Conservation (phyloP, 2,329 filamentous ascomycete genomes). For the Aureobasidium sp. region DNA sequence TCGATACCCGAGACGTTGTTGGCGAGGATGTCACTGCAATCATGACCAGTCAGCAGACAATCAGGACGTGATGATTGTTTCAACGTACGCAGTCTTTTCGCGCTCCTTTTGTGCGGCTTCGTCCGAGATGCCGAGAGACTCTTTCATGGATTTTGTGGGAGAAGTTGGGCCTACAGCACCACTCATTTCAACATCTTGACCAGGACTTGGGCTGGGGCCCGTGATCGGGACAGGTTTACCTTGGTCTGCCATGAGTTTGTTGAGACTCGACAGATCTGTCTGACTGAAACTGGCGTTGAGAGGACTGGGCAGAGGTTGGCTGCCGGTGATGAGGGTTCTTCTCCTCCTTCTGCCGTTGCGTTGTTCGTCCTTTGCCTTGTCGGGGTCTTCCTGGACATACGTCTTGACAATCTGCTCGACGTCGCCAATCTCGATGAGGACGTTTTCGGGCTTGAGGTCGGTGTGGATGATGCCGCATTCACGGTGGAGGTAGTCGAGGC, state of each 20-base stretch:
- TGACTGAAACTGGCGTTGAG: slow-evolving; percentile 87
- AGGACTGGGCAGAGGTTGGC: slow-evolving; percentile 89
- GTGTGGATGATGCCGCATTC: slow-evolving; percentile 99
- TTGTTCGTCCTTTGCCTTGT: slow-evolving; percentile 74
- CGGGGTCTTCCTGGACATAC: slow-evolving; percentile 74
- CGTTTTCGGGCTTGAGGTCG: slow-evolving; percentile 94
- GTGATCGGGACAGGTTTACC: slow-evolving; percentile 50
- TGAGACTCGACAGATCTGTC: slow-evolving; percentile 68
- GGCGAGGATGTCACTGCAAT: slow-evolving; percentile 63
- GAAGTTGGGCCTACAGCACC: slow-evolving; percentile 47
- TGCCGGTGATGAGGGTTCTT: slow-evolving; percentile 92
- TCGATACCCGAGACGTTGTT: slow-evolving; percentile 93
- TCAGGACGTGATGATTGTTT: neutral
- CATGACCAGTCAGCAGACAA: slow-evolving; percentile 22
- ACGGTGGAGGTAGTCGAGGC: slow-evolving; percentile 90
- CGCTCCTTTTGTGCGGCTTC: slow-evolving; percentile 64
- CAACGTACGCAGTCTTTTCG: slow-evolving; percentile 85
- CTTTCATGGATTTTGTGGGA: slow-evolving; percentile 51
- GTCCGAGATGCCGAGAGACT: slow-evolving; percentile 49
- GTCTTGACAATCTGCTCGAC: slow-evolving; percentile 98
- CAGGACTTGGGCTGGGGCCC: slow-evolving; percentile 34
- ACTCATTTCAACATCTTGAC: slow-evolving; percentile 47
- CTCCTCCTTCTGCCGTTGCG: slow-evolving; percentile 83
- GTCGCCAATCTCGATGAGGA: slow-evolving; percentile 96
- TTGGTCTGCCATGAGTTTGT: slow-evolving; percentile 71